phyloP scores from a whole-genome alignment of 2,329 filamentous ascomycete species.

The Fusarium sp. region DNA sequence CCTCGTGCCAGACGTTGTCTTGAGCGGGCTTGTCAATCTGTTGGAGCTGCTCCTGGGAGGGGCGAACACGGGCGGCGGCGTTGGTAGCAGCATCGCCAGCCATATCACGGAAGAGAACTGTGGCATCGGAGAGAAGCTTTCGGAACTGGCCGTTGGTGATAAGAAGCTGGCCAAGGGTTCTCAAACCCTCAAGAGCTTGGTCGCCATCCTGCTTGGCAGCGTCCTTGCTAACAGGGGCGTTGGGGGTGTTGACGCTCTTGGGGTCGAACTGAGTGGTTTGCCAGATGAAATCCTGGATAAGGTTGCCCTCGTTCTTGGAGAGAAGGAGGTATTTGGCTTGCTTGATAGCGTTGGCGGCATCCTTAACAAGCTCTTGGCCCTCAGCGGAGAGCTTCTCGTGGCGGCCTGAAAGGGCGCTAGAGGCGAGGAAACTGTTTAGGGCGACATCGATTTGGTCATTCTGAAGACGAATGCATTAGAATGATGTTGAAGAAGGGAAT shows the following conservation, averaged over 20 bases:
- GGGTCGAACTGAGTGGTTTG: constrained; percentile 82
- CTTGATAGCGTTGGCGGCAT: constrained; percentile 83
- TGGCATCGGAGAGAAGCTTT: constrained; percentile 80
- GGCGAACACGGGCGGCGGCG: constrained; percentile 80
- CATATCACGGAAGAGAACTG: constrained; percentile 86
- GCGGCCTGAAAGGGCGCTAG: constrained; percentile 76
- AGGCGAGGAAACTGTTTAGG: constrained; percentile 86
- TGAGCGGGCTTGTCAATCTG: constrained; percentile 87
- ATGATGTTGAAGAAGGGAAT: not conserved
- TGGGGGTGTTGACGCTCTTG: constrained; percentile 71
- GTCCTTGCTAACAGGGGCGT: constrained; percentile 79
- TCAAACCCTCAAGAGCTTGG: constrained; percentile 84
- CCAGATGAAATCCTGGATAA: constrained; percentile 98
- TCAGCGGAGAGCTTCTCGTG: constrained; percentile 84
- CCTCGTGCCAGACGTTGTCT: constrained; percentile 94
- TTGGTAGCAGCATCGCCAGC: constrained; percentile 89
- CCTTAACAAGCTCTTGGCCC: constrained; percentile 81
- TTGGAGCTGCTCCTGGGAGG: constrained; percentile 78
- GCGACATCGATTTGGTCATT: constrained; percentile 97
- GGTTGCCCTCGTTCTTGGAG: constrained; percentile 93
- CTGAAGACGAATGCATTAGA: constrained; percentile 55
- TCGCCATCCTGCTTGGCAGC: constrained; percentile 85
- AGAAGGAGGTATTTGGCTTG: constrained; percentile 87
- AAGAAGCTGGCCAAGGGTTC: constrained; percentile 87
- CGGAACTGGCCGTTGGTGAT: constrained; percentile 97